These are phyloP conservation scores for Lyophyllum decastes DNA, from an alignment of 768 basidiomycete genomes.

Conservation along the genomic window DNA sequence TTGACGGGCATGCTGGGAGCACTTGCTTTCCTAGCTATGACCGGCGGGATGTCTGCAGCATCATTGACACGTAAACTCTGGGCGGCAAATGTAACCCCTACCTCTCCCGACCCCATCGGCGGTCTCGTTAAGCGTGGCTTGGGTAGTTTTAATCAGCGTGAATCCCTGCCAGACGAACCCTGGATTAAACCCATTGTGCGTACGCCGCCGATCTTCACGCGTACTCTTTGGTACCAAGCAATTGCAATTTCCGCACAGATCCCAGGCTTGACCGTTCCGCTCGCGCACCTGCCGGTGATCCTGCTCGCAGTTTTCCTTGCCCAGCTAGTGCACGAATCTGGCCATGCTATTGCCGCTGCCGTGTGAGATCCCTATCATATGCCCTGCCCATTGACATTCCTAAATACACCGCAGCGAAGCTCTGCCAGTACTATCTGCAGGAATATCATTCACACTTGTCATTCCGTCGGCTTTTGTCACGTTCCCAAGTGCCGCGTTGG, in stretches of 20 bases:
- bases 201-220: constrained; percentile 1
- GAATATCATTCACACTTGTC: constrained; percentile 59
- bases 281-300: constrained; percentile 69
- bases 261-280: constrained; percentile 79
- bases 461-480: constrained; percentile 78
- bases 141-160: background rate
- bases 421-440: constrained; percentile 61
- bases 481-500: constrained; percentile 46
- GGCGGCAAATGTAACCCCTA: background rate
- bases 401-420: constrained; percentile 48
- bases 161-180: background rate
- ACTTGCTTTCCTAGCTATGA: constrained; percentile 40
- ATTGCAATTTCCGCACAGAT: constrained; percentile 45
- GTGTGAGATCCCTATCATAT: constrained; percentile 47
- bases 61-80: constrained; percentile 9
- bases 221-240: no score
- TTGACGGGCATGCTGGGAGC: constrained; percentile 49
- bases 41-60: constrained; percentile 21
- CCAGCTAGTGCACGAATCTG: constrained; percentile 79
- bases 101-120: background rate
- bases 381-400: background rate
- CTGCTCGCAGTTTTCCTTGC: constrained; percentile 59
- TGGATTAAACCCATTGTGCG: constrained; percentile 34
- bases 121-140: constrained; percentile 10
- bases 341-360: constrained; percentile 78